These are phyloP conservation scores for Mesembryanthemum crystallinum DNA, from an alignment of 148 eudicot species.

Conservation along the genomic window DNA sequence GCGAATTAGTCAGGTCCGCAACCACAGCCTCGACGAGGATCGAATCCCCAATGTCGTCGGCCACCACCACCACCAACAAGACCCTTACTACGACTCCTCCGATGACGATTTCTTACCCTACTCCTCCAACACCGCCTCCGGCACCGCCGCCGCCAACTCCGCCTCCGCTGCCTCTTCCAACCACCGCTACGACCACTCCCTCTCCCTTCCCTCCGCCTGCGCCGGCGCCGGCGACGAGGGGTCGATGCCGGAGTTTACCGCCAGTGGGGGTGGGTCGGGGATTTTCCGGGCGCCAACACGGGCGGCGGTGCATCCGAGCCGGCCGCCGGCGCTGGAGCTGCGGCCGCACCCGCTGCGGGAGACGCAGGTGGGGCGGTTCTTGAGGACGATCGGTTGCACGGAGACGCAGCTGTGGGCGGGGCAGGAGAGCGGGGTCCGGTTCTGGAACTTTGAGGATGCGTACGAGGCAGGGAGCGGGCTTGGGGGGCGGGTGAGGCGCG, in stretches of 20 bases:
- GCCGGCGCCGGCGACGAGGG: conserved; percentile 6
- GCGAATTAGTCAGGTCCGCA: conserved; percentile 43
- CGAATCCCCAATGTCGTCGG: conserved; percentile 19
- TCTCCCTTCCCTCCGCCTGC: conserved; percentile 16
- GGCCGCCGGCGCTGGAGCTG: conserved; percentile 79
- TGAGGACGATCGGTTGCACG: conserved; percentile 78
- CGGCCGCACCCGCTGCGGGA: conserved; percentile 93
- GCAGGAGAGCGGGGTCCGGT: conserved; percentile 83
- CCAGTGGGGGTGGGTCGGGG: conserved; percentile 59
- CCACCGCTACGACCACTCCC: conserved; percentile 27
- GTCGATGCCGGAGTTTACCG: conserved; percentile 58
- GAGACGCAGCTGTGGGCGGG: conserved; percentile 92
- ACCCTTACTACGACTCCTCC: conserved; percentile 17
- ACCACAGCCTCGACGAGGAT: conserved; percentile 74
- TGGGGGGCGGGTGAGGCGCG: conserved; percentile 66
- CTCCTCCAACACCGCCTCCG: conserved; percentile 21
- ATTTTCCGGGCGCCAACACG: conserved; percentile 62
- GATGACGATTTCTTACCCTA: conserved; percentile 46
- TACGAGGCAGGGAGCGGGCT: conserved; percentile 66
- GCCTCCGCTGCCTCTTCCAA: background rate
- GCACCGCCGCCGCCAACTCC: background rate
- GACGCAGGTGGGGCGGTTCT: conserved; percentile 81
- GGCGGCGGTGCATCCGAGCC: conserved; percentile 75
- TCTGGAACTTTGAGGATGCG: conserved; percentile 63
- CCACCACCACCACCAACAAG: conserved; percentile 9